A percentile compares a stretch with the other conserved stretches of the same genome.
Evolutionary conservation across 2,329 filamentous ascomycete genomes (phyloP).

Genomic region (Calonectria fujianensis): DNA sequence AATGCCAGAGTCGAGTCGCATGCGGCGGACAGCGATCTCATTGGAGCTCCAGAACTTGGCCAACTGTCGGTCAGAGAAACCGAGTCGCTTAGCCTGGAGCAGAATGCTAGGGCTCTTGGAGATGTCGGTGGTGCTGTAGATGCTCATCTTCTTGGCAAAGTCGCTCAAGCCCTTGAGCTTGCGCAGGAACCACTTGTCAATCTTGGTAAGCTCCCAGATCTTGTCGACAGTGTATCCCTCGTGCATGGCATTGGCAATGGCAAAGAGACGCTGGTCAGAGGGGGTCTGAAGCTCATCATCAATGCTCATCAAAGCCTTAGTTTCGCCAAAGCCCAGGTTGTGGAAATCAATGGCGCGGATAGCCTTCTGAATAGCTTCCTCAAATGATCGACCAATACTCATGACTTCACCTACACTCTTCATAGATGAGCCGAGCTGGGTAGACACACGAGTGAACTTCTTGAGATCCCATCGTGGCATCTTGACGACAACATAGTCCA

Average conservation of each 20-base stretch:
- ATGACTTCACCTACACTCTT: slow-evolving; percentile 99
- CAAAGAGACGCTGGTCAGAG: slow-evolving; percentile 97
- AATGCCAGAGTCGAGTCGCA: slow-evolving; percentile 90
- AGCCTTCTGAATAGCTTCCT: slow-evolving; percentile 98
- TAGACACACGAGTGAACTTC: slow-evolving; percentile 98
- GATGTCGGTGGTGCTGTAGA: slow-evolving; percentile 79
- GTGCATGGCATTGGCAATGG: slow-evolving; percentile 98
- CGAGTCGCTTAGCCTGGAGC: slow-evolving; percentile 91
- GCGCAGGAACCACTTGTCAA: slow-evolving; percentile 98
- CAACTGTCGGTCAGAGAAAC: slow-evolving; percentile 95
- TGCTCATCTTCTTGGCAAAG: slow-evolving; percentile 87
- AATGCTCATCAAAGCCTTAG: slow-evolving; percentile 93
- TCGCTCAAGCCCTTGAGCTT: slow-evolving; percentile 93
- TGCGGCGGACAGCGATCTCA: slow-evolving; percentile 89
- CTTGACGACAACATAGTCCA: slow-evolving; percentile 99
- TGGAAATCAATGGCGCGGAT: slow-evolving; percentile 96
- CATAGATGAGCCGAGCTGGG: slow-evolving; percentile 97
- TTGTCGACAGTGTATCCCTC: slow-evolving; percentile 95
- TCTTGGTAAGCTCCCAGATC: slow-evolving; percentile 98
- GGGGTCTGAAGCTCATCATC: slow-evolving; percentile 97
- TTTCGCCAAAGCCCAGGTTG: slow-evolving; percentile 96
- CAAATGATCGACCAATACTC: slow-evolving; percentile 97
- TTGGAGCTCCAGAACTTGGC: slow-evolving; percentile 96
- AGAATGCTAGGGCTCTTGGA: slow-evolving; percentile 79
- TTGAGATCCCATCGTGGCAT: slow-evolving; percentile 99